Conservation (phyloP, 2,329 filamentous ascomycete genomes). For the Boeremia exigua region DNA sequence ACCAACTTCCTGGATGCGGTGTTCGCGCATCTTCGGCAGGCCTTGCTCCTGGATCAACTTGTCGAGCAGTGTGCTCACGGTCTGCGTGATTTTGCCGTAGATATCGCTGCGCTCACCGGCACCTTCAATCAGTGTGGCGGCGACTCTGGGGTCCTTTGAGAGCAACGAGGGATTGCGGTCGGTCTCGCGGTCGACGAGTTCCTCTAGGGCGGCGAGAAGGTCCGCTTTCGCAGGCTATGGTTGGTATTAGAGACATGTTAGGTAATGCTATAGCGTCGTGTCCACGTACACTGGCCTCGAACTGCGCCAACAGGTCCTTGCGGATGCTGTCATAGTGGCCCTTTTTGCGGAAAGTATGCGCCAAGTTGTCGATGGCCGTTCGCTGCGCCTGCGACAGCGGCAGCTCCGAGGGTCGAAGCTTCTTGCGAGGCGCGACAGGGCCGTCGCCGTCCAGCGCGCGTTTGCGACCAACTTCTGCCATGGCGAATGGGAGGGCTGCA, state of each 20-base stretch:
- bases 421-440: conserved; percentile 54
- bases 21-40: conserved; percentile 71
- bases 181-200: conserved; percentile 75
- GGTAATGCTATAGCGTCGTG: not conserved
- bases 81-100: conserved; percentile 73
- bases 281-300: conserved; percentile 68
- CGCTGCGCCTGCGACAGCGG: conserved; percentile 76
- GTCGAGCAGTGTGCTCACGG: conserved; percentile 72
- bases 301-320: conserved; percentile 78
- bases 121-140: conserved; percentile 77
- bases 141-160: conserved; percentile 74
- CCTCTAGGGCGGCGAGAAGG: conserved; percentile 69
- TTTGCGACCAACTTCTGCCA: conserved; percentile 44
- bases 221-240: conserved; percentile 72
- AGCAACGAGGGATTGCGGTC: conserved; percentile 76
- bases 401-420: conserved; percentile 76
- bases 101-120: conserved; percentile 77
- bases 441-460: conserved; percentile 38
- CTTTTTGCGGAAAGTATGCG: conserved; percentile 86
- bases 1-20: conserved; percentile 72
- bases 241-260: not conserved
- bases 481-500: conserved; percentile 19
- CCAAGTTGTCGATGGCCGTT: conserved; percentile 73
- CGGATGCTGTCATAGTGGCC: conserved; percentile 80
- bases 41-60: conserved; percentile 65